Conservation (phyloP, 139 green algal genomes). For the Trebouxia sp. region DNA sequence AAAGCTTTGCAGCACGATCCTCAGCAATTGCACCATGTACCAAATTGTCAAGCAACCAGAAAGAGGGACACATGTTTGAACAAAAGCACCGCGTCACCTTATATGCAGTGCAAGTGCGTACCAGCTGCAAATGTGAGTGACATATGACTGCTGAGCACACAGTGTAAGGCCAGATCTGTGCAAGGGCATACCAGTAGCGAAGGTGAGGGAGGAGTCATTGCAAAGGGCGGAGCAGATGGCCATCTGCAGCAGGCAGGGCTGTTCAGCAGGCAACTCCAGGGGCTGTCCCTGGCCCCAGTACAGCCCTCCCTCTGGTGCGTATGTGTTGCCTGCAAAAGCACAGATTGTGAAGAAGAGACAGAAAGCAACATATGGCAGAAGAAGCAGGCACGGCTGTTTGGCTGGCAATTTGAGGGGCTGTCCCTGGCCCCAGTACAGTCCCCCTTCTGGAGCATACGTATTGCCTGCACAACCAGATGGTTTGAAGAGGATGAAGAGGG, state of each 20-base stretch:
- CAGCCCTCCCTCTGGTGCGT: conserved; percentile 71
- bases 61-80: background rate
- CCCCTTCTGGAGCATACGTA: conserved; percentile 76
- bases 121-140: background rate
- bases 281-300: conserved; percentile 46
- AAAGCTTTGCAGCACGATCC: too few relatives aligned
- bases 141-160: background rate
- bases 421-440: conserved; percentile 51
- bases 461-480: conserved; percentile 51
- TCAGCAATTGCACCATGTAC: background rate
- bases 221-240: conserved; percentile 68
- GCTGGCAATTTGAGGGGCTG: conserved; percentile 60
- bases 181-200: conserved; percentile 33
- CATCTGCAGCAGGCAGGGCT: conserved; percentile 58
- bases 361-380: too few relatives aligned
- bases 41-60: background rate
- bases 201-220: conserved; percentile 84
- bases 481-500: too few relatives aligned
- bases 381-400: too few relatives aligned
- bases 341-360: too few relatives aligned
- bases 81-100: background rate
- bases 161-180: background rate
- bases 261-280: conserved; percentile 61
- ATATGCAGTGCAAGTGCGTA: background rate
- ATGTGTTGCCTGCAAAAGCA: conserved; percentile 68